A percentile compares a stretch with the other conserved stretches of the same genome.
phyloP scores from a whole-genome alignment of 106 monocot genomes.

The Narthecium ossifragum region DNA sequence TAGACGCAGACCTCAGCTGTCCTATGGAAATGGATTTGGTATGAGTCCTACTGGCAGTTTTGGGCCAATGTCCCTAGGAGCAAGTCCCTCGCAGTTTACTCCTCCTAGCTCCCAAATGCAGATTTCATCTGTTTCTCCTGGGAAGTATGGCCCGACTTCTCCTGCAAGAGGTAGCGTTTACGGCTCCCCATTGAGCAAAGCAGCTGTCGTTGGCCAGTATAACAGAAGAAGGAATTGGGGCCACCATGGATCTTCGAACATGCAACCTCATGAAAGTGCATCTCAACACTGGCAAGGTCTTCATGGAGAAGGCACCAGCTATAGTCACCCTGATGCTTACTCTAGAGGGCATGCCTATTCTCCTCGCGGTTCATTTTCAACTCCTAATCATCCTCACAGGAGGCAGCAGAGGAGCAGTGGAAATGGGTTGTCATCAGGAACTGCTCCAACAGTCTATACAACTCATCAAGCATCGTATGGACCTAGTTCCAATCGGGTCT shows the following conservation, averaged over 20 bases:
- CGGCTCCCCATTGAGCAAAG: constrained; percentile 70
- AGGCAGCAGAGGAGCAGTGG: constrained; percentile 34
- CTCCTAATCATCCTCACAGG: constrained; percentile 44
- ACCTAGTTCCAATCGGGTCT: constrained; percentile 8
- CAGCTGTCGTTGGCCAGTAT: constrained; percentile 49
- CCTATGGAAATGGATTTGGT: constrained; percentile 63
- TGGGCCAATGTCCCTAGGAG: constrained; percentile 83
- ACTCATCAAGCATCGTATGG: constrained; percentile 9
- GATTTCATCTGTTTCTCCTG: constrained; percentile 51
- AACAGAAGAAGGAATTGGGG: constrained; percentile 54
- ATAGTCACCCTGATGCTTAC: constrained; percentile 33
- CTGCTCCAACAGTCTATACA: constrained; percentile 15
- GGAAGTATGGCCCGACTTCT: constrained; percentile 72
- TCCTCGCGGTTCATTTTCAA: constrained; percentile 27
- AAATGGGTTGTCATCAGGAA: constrained; percentile 20
- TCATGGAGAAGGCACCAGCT: constrained; percentile 34
- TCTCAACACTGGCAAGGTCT: constrained; percentile 44
- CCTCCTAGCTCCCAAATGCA: constrained; percentile 76
- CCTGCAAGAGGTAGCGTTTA: constrained; percentile 59
- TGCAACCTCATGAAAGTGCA: constrained; percentile 44
- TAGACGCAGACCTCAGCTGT: constrained; percentile 43
- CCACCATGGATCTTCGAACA: constrained; percentile 22
- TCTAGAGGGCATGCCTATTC: constrained; percentile 38
- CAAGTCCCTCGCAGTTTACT: constrained; percentile 93
- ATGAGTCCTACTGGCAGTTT: constrained; percentile 62